Evolutionary conservation across 2,329 filamentous ascomycete species (phyloP).

Genomic region (Alternaria consortialis): DNA sequence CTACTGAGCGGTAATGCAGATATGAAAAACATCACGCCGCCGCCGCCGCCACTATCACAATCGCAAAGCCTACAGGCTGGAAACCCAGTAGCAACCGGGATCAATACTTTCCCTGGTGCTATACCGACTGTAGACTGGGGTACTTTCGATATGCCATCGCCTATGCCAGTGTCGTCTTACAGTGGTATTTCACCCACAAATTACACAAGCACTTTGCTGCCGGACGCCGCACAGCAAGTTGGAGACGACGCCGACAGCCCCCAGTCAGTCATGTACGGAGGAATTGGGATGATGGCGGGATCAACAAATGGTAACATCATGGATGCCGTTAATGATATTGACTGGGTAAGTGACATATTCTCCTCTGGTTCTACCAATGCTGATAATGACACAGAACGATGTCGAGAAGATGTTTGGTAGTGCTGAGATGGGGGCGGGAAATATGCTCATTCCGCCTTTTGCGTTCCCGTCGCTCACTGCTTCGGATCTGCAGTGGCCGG

Average conservation of each 20-base stretch:
- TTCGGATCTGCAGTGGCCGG: conserved; percentile 34
- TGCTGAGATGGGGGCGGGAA: conserved; percentile 35
- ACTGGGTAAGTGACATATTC: conserved; percentile 66
- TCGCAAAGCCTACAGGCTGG: neutral
- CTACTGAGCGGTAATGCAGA: neutral
- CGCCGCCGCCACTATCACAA: conserved; percentile 5
- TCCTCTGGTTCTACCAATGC: neutral
- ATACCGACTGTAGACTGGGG: conserved; percentile 41
- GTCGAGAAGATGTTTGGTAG: conserved; percentile 57
- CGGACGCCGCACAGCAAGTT: neutral
- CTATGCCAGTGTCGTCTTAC: conserved; percentile 1
- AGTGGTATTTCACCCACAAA: conserved; percentile 2
- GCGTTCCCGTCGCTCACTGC: conserved; percentile 45
- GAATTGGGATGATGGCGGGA: neutral
- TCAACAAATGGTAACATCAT: conserved; percentile 30
- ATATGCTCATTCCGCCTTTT: conserved; percentile 48
- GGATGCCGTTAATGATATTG: conserved; percentile 61
- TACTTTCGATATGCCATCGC: conserved; percentile 26
- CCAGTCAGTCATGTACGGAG: conserved; percentile 5
- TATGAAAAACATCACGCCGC: conserved; percentile 13
- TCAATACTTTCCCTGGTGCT: conserved; percentile 29
- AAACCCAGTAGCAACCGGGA: conserved; percentile 5
- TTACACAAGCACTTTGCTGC: neutral
- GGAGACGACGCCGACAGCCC: conserved; percentile 13
- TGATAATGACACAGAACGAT: conserved; percentile 51